phyloP scores from a whole-genome alignment of 805 yeast genomes.

The Monosporozyma aerobia region DNA sequence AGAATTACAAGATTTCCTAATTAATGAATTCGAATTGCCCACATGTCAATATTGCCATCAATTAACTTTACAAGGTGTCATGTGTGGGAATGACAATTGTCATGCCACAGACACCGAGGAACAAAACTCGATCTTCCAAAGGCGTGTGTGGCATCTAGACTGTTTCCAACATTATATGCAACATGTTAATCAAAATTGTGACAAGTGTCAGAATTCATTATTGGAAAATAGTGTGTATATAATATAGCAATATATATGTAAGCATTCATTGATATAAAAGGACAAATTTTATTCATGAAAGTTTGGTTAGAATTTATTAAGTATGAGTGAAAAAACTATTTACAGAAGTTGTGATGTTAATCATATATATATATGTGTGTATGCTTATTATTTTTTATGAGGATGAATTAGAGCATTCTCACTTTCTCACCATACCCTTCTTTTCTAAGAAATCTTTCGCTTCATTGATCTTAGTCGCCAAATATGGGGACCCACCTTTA shows the following conservation, averaged over 20 bases:
- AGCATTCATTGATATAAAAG: neutral
- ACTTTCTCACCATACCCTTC: constrained; percentile 16
- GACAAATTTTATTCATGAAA: too few species aligned
- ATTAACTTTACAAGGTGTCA: constrained; percentile 19
- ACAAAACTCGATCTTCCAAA: neutral
- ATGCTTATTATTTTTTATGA: neutral
- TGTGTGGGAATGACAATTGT: constrained; percentile 13
- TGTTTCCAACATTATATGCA: constrained; percentile 25
- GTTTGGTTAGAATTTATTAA: neutral
- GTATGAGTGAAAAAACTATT: neutral
- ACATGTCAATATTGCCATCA: constrained; percentile 17
- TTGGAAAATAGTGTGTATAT: constrained; percentile 18
- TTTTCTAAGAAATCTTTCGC: constrained; percentile 52
- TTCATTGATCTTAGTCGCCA: constrained; percentile 88
- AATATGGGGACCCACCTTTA: constrained; percentile 83
- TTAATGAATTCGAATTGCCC: constrained; percentile 11
- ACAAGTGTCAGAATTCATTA: constrained; percentile 10
- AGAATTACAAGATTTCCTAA: constrained; percentile 22
- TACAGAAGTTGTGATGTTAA: neutral
- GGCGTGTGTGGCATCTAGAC: constrained; percentile 24
- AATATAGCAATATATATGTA: constrained; percentile 5
- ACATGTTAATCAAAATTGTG: constrained; percentile 20
- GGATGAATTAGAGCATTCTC: neutral
- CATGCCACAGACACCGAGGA: neutral
- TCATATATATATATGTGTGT: constrained; percentile 2